Evolutionary conservation across 768 basidiomycete species (phyloP).

Genomic region (Coprinopsis marcescibilis): DNA sequence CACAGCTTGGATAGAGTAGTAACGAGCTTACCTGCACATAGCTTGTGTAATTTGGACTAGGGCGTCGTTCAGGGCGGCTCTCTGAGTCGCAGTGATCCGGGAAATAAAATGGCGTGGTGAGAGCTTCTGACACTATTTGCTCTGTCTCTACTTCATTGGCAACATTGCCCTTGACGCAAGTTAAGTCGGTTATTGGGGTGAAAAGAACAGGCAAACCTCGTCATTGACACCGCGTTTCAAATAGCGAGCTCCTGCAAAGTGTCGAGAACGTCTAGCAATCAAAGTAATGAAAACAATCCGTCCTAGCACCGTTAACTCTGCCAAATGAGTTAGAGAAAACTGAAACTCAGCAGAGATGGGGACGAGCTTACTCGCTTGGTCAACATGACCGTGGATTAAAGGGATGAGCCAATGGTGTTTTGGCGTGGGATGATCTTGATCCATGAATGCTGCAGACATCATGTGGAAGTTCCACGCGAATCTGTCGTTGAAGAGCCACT

Average conservation of each 20-base stretch:
- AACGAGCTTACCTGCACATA: constrained; percentile 73
- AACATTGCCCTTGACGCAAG: constrained; percentile 72
- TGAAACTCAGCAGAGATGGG: neutral
- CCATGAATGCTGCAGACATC: constrained; percentile 61
- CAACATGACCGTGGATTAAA: constrained; percentile 92
- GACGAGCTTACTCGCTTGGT: constrained; percentile 82
- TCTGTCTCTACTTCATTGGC: constrained; percentile 99
- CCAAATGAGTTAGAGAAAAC: neutral
- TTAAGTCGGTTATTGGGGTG: neutral
- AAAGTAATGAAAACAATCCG: constrained; percentile 89
- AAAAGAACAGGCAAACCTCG: constrained; percentile 44
- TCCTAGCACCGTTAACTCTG: constrained; percentile 87
- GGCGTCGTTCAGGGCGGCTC: constrained; percentile 39
- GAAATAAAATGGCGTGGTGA: constrained; percentile 86
- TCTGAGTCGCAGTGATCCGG: constrained; percentile 38
- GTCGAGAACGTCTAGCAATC: constrained; percentile 91
- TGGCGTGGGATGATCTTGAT: constrained; percentile 30
- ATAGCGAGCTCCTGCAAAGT: constrained; percentile 94
- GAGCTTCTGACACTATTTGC: constrained; percentile 88
- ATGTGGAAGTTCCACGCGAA: constrained; percentile 96
- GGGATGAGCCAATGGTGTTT: constrained; percentile 84
- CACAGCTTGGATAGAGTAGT: neutral
- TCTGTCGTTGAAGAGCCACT: constrained; percentile 76
- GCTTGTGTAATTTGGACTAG: constrained; percentile 86
- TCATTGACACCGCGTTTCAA: constrained; percentile 92